Conservation (phyloP, 2,329 filamentous ascomycete species). For the Juglanconis sp. region DNA sequence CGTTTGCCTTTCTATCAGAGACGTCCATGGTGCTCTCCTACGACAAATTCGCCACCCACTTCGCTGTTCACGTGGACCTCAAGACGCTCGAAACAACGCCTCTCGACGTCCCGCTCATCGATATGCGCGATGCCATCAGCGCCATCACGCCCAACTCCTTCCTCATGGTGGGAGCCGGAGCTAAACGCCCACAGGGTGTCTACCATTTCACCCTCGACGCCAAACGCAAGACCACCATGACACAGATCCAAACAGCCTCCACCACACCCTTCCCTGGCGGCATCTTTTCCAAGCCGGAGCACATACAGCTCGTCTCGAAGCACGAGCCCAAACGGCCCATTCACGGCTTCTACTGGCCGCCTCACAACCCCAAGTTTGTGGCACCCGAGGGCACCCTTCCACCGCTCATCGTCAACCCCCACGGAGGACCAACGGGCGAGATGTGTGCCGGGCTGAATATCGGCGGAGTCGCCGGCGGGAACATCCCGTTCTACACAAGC, state of each 20-base stretch:
- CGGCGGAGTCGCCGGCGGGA: conserved; percentile 11
- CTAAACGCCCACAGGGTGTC: conserved; percentile 27
- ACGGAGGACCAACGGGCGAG: conserved; percentile 50
- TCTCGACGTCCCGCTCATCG: conserved; percentile 29
- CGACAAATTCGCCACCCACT: conserved; percentile 6
- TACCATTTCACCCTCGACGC: conserved; percentile 31
- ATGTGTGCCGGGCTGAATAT: conserved; percentile 41
- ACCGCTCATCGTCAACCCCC: conserved; percentile 47
- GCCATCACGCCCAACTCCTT: conserved; percentile 32
- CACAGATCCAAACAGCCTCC: conserved; percentile 30
- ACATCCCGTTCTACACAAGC: conserved; percentile 51
- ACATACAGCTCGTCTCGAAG: conserved; percentile 29
- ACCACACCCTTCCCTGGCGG: conserved; percentile 26
- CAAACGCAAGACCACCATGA: conserved; percentile 16
- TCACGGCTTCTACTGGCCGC: conserved; percentile 47
- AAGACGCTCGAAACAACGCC: conserved; percentile 26
- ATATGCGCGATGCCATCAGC: conserved; percentile 32
- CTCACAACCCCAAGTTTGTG: conserved; percentile 41
- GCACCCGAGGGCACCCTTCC: conserved; percentile 37
- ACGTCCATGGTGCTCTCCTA: conserved; percentile 31
- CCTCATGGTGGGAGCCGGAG: conserved; percentile 35
- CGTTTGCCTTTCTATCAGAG: conserved; percentile 26
- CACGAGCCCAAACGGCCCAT: conserved; percentile 29
- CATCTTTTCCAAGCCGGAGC: conserved; percentile 34
- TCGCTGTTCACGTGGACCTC: conserved; percentile 31